phyloP scores from a whole-genome alignment of 805 yeast species.

The Schwanniomyces vanrijiae region DNA sequence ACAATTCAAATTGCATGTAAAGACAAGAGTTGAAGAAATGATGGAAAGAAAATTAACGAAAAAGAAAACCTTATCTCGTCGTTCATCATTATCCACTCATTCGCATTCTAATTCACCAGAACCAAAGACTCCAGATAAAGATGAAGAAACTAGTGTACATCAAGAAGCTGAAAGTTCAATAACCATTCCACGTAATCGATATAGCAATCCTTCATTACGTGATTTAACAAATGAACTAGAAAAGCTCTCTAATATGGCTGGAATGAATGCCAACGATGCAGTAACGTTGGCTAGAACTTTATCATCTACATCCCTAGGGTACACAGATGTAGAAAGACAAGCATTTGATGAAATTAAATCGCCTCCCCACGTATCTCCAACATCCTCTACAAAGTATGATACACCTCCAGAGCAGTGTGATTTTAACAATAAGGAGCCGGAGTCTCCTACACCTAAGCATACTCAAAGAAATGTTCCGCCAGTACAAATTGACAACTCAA shows the following conservation, averaged over 20 bases:
- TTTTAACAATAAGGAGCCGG: slow-evolving; percentile 3
- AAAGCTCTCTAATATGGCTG: slow-evolving; percentile 71
- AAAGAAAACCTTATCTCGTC: slow-evolving; percentile 23
- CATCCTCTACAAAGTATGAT: background rate
- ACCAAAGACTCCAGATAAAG: background rate
- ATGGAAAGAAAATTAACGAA: slow-evolving; percentile 37
- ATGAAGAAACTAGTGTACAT: background rate
- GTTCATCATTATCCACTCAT: slow-evolving; percentile 19
- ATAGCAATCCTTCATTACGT: slow-evolving; percentile 60
- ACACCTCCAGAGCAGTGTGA: background rate
- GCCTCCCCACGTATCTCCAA: slow-evolving; percentile 18
- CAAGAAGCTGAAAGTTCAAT: background rate
- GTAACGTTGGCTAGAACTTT: slow-evolving; percentile 78
- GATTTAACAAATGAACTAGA: slow-evolving; percentile 77
- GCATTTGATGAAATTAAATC: slow-evolving; percentile 35
- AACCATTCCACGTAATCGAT: slow-evolving; percentile 15
- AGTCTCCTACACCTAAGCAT: slow-evolving; percentile 8
- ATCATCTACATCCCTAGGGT: slow-evolving; percentile 66
- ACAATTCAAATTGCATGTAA: slow-evolving; percentile 69
- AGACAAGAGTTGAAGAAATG: slow-evolving; percentile 53
- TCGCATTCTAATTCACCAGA: background rate
- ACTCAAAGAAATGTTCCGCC: background rate
- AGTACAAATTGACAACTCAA: background rate
- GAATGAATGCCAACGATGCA: slow-evolving; percentile 77
- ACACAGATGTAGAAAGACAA: slow-evolving; percentile 48